Evolutionary conservation across 192 early-diverging fungal genomes (phyloP), one percentile per base, ranked within the genome.

Genomic region (Helicostylum pulchrum): DNA sequence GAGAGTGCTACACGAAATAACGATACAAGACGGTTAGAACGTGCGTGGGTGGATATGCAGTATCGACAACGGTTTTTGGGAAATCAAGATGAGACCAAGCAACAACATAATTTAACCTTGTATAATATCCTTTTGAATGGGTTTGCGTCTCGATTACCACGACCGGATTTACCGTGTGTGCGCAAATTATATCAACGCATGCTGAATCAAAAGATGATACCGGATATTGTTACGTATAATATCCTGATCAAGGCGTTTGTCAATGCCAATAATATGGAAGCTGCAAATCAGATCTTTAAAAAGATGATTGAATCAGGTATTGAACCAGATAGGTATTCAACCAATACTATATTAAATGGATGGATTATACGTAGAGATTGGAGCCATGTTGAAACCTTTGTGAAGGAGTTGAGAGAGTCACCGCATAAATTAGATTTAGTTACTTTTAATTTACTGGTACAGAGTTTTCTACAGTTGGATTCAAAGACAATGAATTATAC

Each of bases 231-330:
- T 3, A 70, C 61, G 7, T 70, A 64, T 30, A 70, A 70, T 19
- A 62, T 51, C n/a, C 42, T 70, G 30, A 70, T 70, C 15, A 70
- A 70, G n/a, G 53, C 68, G 8, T 63, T 70, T 43, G 23, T 70
- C 1, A n/a, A 36, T 55, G 14, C 32, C 8, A 34, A 48, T 42
- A 51, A 70, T 31, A 11, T 53, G 15, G 45, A 44, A 3, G 20
- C 68, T 5, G 68, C 68, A 15, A 36, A 62, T 2, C 21, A 70
- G 3, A 57, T 64, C 8, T 62, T 70, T 32, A 31, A 64, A 8
- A 49, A 43, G 43, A 70, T 70, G 68, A 21, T 51, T 7, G 7
- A 34, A 12, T 44, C 60, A 1, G 49, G 53, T 20, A 62, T 43
- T 34, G 19, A 45, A 30, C 68, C 68, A 4, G 68, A 70, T 23